These are phyloP conservation scores for Escovopsis weberi DNA, from an alignment of 2,329 filamentous ascomycete genomes.

Conservation along the genomic window DNA sequence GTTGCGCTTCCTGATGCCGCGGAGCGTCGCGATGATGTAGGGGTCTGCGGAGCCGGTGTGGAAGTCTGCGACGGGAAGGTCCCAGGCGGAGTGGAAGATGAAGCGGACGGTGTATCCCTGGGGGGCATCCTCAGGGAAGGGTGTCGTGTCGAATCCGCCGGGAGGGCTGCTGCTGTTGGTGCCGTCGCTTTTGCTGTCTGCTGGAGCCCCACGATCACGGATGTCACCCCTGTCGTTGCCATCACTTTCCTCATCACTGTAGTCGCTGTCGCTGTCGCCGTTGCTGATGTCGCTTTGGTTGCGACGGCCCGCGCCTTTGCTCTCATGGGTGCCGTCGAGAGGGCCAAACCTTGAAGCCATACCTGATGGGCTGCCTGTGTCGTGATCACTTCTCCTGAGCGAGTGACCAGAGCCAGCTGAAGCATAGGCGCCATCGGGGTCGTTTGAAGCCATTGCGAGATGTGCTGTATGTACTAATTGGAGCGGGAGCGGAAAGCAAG, in stretches of 20 bases:
- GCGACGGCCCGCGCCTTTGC: too few relatives aligned
- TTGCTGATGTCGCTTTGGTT: neutral
- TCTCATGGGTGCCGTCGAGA: too few relatives aligned
- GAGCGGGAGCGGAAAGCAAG: too few relatives aligned
- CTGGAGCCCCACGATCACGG: too few relatives aligned
- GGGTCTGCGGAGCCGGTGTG: slow-evolving; percentile 69
- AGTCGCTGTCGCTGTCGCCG: too few relatives aligned
- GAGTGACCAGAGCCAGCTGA: too few relatives aligned
- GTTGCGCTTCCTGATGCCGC: slow-evolving; percentile 54
- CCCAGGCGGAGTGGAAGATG: slow-evolving; percentile 65
- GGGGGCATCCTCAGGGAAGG: slow-evolving; percentile 51
- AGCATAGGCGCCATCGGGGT: too few relatives aligned
- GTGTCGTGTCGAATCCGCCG: slow-evolving; percentile 69
- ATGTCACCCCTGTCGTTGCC: neutral
- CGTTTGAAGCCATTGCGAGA: too few relatives aligned
- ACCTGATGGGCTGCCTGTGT: too few relatives aligned
- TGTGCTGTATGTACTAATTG: too few relatives aligned
- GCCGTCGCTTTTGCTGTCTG: neutral
- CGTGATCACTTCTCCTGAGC: too few relatives aligned
- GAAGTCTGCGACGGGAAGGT: slow-evolving; percentile 73
- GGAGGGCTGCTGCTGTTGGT: slow-evolving; percentile 33
- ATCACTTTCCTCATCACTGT: neutral
- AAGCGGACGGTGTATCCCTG: slow-evolving; percentile 76
- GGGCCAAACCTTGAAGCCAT: too few relatives aligned
- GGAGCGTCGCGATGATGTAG: slow-evolving; percentile 64